phyloP scores from a whole-genome alignment of 108 stramenopile species.

The Discostella pseudostelligera region DNA sequence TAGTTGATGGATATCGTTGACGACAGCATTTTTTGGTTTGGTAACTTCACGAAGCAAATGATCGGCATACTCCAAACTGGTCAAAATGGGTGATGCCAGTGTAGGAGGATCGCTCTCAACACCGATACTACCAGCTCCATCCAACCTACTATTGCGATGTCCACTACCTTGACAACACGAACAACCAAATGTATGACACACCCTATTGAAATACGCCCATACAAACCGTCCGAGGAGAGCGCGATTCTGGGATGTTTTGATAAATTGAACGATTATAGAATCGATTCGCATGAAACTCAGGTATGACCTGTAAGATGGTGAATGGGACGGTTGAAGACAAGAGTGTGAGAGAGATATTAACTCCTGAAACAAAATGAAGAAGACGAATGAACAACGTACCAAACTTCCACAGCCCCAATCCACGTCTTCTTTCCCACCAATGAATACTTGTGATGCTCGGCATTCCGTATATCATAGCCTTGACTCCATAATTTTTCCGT shows the following conservation, averaged over 20 bases:
- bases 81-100: background rate
- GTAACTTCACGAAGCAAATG: conserved; percentile 16
- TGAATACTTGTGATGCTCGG: conserved; percentile 52
- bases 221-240: conserved; percentile 52
- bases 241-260: conserved; percentile 54
- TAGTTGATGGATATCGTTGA: background rate
- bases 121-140: background rate
- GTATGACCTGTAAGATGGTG: conserved; percentile 18
- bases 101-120: conserved; percentile 5
- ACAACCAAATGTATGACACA: conserved; percentile 11
- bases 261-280: conserved; percentile 76
- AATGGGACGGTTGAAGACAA: background rate
- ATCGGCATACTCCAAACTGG: conserved; percentile 25
- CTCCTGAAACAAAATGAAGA: too few relatives aligned
- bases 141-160: background rate
- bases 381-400: conserved; percentile 6
- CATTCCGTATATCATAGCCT: conserved; percentile 70
- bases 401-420: conserved; percentile 84
- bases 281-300: conserved; percentile 65
- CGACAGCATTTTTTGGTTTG: conserved; percentile 3
- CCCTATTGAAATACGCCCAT: conserved; percentile 55
- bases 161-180: conserved; percentile 16
- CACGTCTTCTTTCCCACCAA: conserved; percentile 42
- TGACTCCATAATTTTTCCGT: conserved; percentile 67
- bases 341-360: background rate